A percentile compares a stretch with the other conserved stretches of the same genome.
Conservation (phyloP, 345 rosid genomes). For the Euphorbia peplus region DNA sequence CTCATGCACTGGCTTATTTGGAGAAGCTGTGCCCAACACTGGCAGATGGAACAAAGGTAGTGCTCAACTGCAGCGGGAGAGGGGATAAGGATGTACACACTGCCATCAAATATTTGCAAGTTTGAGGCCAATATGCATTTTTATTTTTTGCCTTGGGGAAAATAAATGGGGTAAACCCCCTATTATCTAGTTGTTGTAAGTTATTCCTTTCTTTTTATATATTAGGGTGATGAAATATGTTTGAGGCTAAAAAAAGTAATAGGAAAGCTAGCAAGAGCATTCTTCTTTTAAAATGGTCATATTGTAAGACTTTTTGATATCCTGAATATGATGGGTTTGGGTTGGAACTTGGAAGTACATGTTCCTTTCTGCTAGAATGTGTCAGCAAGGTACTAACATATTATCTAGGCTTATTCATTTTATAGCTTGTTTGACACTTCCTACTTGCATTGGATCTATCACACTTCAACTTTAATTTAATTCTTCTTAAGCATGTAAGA, state of each 20-base stretch:
- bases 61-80: conserved; percentile 82
- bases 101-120: conserved; percentile 60
- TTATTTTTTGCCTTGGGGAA: background rate
- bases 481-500: too few species aligned
- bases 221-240: background rate
- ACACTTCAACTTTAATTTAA: too few species aligned
- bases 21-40: conserved; percentile 88
- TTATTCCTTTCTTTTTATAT: background rate
- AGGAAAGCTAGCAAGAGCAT: background rate
- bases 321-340: background rate
- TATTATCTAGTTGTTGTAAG: conserved; percentile 1
- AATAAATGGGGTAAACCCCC: conserved; percentile 4
- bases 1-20: conserved; percentile 77
- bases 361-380: too few species aligned
- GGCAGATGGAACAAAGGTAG: conserved; percentile 54
- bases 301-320: background rate
- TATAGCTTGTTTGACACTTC: too few species aligned
- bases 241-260: background rate
- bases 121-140: conserved; percentile 23
- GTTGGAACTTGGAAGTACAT: too few species aligned
- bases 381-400: too few species aligned
- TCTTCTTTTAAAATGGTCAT: background rate
- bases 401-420: too few species aligned
- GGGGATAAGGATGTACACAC: conserved; percentile 97
- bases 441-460: too few species aligned